Evolutionary conservation across 2,329 filamentous ascomycete species (phyloP).

Genomic region (Colletotrichum tamarilloi): DNA sequence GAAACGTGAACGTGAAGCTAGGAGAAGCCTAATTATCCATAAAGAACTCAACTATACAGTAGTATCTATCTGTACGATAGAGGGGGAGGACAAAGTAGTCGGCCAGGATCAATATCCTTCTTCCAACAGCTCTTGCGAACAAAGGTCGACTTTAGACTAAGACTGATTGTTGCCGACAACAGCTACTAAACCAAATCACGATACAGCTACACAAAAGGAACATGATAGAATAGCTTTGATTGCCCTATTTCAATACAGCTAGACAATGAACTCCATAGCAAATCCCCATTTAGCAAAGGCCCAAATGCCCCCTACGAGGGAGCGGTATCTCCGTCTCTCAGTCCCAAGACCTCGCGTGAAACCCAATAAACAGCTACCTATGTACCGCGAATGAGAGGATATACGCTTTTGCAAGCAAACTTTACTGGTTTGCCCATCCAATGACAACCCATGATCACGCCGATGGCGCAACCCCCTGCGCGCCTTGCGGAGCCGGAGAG

Average conservation of each 20-base stretch:
- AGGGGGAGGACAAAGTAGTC: no score
- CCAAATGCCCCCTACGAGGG: not conserved
- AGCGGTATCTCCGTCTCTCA: conserved; percentile 14
- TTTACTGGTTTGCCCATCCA: not conserved
- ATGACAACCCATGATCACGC: conserved; percentile 7
- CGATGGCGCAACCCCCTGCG: conserved; percentile 29
- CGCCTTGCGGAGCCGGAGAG: conserved; percentile 17
- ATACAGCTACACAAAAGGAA: no score
- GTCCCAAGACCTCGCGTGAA: not conserved
- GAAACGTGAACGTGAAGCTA: not conserved
- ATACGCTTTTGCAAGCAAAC: not conserved
- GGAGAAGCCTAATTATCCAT: no score
- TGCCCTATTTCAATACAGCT: not conserved
- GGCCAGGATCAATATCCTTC: no score
- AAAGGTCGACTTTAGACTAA: no score
- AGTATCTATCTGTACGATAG: no score
- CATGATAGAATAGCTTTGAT: not conserved
- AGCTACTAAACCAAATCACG: not conserved
- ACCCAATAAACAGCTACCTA: not conserved
- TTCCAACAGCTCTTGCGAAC: no score
- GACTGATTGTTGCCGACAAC: no score
- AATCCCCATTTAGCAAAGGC: not conserved
- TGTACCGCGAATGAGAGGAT: not conserved
- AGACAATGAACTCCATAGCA: not conserved
- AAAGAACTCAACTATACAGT: no score